Percentiles rank a stretch among this genome's conserved stretches.
These are phyloP conservation scores for Ophiostoma fasciatum DNA, from an alignment of 2,329 filamentous ascomycete genomes.

Conservation along the genomic window DNA sequence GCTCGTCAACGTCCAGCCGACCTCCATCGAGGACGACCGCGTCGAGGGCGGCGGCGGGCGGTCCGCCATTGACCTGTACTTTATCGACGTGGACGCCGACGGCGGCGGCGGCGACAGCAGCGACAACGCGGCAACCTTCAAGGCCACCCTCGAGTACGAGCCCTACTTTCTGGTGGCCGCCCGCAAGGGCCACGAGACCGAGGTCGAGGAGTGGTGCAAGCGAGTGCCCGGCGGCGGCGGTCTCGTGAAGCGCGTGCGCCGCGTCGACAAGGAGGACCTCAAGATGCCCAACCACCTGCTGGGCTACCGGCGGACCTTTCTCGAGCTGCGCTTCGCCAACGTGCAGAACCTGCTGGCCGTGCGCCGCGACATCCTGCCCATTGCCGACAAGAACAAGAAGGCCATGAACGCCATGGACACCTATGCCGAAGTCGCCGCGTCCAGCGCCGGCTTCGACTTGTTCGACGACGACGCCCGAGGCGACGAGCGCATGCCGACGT, in stretches of 20 bases:
- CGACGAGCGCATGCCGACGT: conserved; percentile 64
- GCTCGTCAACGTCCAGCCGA: conserved; percentile 91
- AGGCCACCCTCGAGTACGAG: conserved; percentile 90
- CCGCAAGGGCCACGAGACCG: conserved; percentile 72
- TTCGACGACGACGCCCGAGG: conserved; percentile 76
- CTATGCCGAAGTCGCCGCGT: conserved; percentile 86
- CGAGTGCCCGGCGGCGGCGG: conserved; percentile 62
- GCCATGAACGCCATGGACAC: conserved; percentile 95
- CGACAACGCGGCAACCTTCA: conserved; percentile 79
- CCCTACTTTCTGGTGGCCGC: conserved; percentile 91
- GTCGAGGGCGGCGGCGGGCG: conserved; percentile 73
- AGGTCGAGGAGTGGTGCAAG: conserved; percentile 93
- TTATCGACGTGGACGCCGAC: conserved; percentile 84
- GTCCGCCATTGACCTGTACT: conserved; percentile 91
- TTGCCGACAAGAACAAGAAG: conserved; percentile 94
- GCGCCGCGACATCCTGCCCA: conserved; percentile 67
- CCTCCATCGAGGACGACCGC: conserved; percentile 72
- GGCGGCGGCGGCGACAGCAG: conserved; percentile 93
- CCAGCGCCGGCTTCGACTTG: conserved; percentile 55
- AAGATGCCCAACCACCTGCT: conserved; percentile 91
- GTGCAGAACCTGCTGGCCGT: conserved; percentile 77
- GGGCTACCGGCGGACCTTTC: conserved; percentile 76
- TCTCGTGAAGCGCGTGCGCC: conserved; percentile 61
- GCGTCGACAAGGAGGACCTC: conserved; percentile 83
- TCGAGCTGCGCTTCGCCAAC: conserved; percentile 78